Percentiles rank a stretch among this genome's conserved stretches.
These are phyloP conservation scores for Teunomyces pallodes DNA, from an alignment of 805 yeast species.

Conservation along the genomic window DNA sequence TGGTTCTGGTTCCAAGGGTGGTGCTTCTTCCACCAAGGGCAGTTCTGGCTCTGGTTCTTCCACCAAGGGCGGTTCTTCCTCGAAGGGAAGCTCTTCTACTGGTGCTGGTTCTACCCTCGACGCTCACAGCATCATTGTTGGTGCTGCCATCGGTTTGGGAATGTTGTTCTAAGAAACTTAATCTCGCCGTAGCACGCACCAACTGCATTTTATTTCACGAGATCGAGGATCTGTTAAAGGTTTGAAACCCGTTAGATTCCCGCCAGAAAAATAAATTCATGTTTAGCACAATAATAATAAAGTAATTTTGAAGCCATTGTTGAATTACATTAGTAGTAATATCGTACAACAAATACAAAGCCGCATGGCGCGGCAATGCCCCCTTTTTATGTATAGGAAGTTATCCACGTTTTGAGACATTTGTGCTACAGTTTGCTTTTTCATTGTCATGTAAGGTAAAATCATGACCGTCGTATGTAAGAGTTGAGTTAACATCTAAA, in stretches of 20 bases:
- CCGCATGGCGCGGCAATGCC: too few relatives aligned
- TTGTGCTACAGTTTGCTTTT: neutral
- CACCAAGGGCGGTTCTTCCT: constrained; percentile 4
- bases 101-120: constrained; percentile 3
- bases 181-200: neutral
- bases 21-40: constrained; percentile 2
- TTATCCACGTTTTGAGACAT: too few relatives aligned
- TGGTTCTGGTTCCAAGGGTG: constrained; percentile 6
- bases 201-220: neutral
- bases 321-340: too few relatives aligned
- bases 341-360: too few relatives aligned
- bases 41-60: constrained; percentile 7
- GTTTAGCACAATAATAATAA: neutral
- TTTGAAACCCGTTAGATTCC: neutral
- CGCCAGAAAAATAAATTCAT: neutral
- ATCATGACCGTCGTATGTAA: neutral
- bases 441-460: neutral
- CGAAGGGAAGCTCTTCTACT: constrained; percentile 1
- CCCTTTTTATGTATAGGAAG: too few relatives aligned
- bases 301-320: neutral
- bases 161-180: constrained; percentile 9
- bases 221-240: neutral
- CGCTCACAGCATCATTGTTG: constrained; percentile 4
- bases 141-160: constrained; percentile 9
- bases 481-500: neutral